Base-by-base conservation (phyloP, 805 yeast species). In the Nakazawaea anatomiae region DNA sequence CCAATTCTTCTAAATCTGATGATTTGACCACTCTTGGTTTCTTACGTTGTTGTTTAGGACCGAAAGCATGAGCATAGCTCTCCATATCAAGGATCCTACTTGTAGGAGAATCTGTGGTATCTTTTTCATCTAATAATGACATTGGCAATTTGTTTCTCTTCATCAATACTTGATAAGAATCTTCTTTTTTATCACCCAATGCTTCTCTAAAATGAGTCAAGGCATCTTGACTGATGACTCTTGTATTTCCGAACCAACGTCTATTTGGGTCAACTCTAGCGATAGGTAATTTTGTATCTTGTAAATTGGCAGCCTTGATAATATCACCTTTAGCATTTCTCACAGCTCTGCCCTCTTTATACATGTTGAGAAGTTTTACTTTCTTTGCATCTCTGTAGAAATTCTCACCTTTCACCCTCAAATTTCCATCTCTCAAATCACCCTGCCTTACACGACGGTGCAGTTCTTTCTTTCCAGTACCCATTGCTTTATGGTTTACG, bases 191-290 rank as follows among this genome's bases (percentile, higher is more conserved):
- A 55, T 85, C 96, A 45, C 94, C 95, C 72, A 92, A 76, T 7
- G 97, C 97, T 58, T 88, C 94, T 66, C 99, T 79, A 73, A 92
- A 92, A 71, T 94, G 98, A 31, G 86, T 75, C 61, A 92, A 74
- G 1, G 98, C 97, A 74, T 94, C 97, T 67, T 92, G 99, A 4
- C 97, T 92, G 63, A 92, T 92, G 40, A 92, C 99, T 64, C 99
- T 81, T 11, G 99, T 89, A 70, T 90, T 94, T 46, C 97, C 97
- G 65, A 94, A 94, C 99, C 98, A 92, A 64, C 95, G 82, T 67
- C 96, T 81, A 68, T 92, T 92, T 6, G 99, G 98, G 64, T 89
- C 96, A 42, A 92, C 95, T 54, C 99, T 77, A 1, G 98, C 98
- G 56, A 75, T 81, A 11, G 98, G 98, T 31, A 87, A 76, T 55